Percentiles rank a stretch among this genome's conserved stretches.
Conservation (phyloP, 139 green algal genomes). For the Chlorella sp. region DNA sequence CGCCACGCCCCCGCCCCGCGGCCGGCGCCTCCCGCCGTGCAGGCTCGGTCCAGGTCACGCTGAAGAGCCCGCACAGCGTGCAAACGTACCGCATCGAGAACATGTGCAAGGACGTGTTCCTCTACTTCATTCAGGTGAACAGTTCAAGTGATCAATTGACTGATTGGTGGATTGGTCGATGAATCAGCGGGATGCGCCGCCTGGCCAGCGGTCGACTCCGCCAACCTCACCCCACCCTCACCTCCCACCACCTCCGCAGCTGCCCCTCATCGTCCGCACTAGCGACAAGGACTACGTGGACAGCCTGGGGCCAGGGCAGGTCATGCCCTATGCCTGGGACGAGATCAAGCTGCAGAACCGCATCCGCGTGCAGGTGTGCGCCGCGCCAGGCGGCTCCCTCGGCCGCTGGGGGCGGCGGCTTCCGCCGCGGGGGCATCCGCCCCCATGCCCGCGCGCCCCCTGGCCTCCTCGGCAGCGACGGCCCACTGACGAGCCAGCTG, state of each 20-base stretch:
- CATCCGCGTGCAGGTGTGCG: conserved; percentile 49
- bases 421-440: no score
- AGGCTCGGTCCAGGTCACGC: conserved; percentile 59
- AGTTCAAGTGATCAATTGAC: no score
- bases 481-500: no score
- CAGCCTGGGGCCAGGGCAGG: conserved; percentile 33
- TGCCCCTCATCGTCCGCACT: conserved; percentile 3
- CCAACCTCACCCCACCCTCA: not conserved
- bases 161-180: no score
- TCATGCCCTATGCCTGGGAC: conserved; percentile 87
- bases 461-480: no score
- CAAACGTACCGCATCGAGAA: conserved; percentile 83
- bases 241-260: not conserved
- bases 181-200: no score
- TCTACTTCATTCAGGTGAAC: conserved; percentile 69
- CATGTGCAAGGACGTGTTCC: conserved; percentile 65
- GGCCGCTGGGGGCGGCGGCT: no score
- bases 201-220: no score
- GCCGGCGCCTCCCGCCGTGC: conserved; percentile 3
- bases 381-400: no score
- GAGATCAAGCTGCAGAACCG: conserved; percentile 62
- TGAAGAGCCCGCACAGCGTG: conserved; percentile 55
- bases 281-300: conserved; percentile 32
- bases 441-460: no score
- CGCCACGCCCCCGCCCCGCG: not conserved